Conservation (phyloP, 495 filamentous ascomycete species). For the Penicillium antarcticum region DNA sequence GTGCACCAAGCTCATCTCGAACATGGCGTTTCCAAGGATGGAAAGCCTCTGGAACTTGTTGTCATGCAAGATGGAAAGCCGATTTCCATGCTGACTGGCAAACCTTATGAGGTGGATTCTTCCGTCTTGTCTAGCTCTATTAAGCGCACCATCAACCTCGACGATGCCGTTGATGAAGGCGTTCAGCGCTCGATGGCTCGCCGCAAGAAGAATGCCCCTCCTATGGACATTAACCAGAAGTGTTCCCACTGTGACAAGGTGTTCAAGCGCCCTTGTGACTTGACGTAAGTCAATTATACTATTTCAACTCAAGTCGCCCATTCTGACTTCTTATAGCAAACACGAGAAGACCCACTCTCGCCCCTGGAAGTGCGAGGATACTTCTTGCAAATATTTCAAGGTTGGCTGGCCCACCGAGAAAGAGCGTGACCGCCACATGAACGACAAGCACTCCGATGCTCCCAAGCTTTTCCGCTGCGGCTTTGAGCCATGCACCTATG, state of each 20-base stretch:
- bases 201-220: constrained; percentile 72
- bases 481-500: constrained; percentile 85
- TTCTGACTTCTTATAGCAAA: constrained; percentile 52
- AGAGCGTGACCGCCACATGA: constrained; percentile 90
- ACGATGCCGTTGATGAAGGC: constrained; percentile 59
- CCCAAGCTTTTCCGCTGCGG: constrained; percentile 77
- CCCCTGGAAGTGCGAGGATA: constrained; percentile 84
- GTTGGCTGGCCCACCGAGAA: constrained; percentile 97
- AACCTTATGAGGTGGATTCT: constrained; percentile 40
- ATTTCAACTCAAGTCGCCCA: not conserved
- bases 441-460: constrained; percentile 85
- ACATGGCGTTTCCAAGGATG: constrained; percentile 74
- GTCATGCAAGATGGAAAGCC: constrained; percentile 72
- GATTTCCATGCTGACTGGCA: constrained; percentile 68
- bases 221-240: constrained; percentile 71
- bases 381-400: constrained; percentile 78
- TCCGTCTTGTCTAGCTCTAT: constrained; percentile 31
- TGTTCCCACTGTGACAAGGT: constrained; percentile 81
- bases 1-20: constrained; percentile 61
- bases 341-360: constrained; percentile 96
- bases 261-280: constrained; percentile 88
- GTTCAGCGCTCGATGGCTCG: constrained; percentile 85
- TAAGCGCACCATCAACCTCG: constrained; percentile 61
- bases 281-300: constrained; percentile 64
- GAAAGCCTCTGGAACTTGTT: constrained; percentile 73